Evolutionary conservation across 345 rosid genomes (phyloP), one percentile per base, ranked within the genome.

Genomic region (Acer yangbiense): DNA sequence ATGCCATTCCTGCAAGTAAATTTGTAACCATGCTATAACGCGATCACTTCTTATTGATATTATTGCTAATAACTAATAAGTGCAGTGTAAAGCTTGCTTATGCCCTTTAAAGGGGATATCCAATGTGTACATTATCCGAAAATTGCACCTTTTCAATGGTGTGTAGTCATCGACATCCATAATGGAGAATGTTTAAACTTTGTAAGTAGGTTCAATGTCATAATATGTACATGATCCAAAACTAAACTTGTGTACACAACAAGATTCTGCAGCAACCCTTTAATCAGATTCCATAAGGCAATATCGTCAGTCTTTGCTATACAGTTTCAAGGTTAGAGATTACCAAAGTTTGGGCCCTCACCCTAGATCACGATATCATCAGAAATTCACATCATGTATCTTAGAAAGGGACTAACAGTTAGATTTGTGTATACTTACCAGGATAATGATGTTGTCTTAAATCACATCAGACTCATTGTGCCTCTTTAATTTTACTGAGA

Each of bases 271-370:
- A 12, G 23, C 62, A 50, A 70, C 60, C 57, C 23, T 48, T 60
- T 58, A 11, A 68, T 32, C 58, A 29, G 43, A 65, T 65, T 75
- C 32, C 52, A 39, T 68, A 9, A 50, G 39, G 68, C 21, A 18
- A 25, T 71, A 21, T 32, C 6, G 46, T 63, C 65, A 18, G 54
- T 58, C 66, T 78, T 73, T 69, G 66, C 72, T 79, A 68, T 77
- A 82, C 79, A 84, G 64, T 76, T 76, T 72, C 60, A 6, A 20
- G 35, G 82, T 72, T 67, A 48, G 55, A 65, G 76, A 80, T 61
- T 70, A 43, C 27, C 54, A 20, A 78, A 76, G 52, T 25, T 35
- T 13, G 41, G 64, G 6, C 43, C 32, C 55, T 76, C 54, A 67
- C 72, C 80, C 79, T 43, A 13, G 46, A 78, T 75, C 55, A 65